Conservation (phyloP, 2,329 filamentous ascomycete genomes). For the Penicillium sp. region DNA sequence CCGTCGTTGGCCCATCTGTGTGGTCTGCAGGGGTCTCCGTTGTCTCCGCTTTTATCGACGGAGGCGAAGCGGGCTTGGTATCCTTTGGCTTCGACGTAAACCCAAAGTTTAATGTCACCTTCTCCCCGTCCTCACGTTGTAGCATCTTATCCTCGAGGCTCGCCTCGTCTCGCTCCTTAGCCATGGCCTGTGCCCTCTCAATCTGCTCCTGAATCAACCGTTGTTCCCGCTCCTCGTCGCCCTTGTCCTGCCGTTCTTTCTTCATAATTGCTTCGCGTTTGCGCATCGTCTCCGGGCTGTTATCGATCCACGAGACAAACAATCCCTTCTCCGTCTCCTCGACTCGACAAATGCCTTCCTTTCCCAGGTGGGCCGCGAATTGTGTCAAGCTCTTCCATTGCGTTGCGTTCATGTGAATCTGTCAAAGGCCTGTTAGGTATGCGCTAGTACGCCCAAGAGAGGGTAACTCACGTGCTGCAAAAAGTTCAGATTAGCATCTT, state of each 20-base stretch:
- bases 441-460: not conserved
- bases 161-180: conserved; percentile 43
- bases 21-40: conserved; percentile 12
- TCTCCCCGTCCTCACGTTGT: conserved; percentile 65
- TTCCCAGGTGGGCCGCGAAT: conserved; percentile 79
- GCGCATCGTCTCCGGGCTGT: conserved; percentile 76
- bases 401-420: conserved; percentile 91
- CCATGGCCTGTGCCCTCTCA: conserved; percentile 63
- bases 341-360: conserved; percentile 82
- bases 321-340: conserved; percentile 83
- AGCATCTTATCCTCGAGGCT: conserved; percentile 41
- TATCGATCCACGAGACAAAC: conserved; percentile 86
- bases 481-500: too few relatives aligned
- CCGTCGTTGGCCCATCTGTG: conserved; percentile 5
- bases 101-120: conserved; percentile 67
- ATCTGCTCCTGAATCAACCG: conserved; percentile 80
- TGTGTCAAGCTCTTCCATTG: conserved; percentile 84
- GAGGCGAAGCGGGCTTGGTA: conserved; percentile 22
- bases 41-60: conserved; percentile 21
- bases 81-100: conserved; percentile 27
- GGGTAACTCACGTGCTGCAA: not conserved
- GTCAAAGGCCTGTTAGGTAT: conserved; percentile 33
- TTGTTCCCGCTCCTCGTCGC: conserved; percentile 86
- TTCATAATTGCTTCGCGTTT: conserved; percentile 74
- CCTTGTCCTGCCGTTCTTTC: conserved; percentile 82